phyloP scores from a whole-genome alignment of 2,329 filamentous ascomycete species.

The Penicillium sp. region DNA sequence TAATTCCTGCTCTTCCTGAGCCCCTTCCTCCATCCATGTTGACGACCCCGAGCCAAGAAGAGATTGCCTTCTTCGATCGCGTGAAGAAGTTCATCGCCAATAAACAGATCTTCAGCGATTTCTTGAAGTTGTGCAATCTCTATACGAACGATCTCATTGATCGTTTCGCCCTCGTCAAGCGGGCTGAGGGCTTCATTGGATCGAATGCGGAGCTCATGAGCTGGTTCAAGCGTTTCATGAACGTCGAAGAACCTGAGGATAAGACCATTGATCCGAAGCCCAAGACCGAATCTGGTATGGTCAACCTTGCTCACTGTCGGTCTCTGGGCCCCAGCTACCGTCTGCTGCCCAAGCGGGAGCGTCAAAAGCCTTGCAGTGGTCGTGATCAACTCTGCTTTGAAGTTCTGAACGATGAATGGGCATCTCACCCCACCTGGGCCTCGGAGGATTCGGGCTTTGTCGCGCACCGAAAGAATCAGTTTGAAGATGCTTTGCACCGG shows the following conservation, averaged over 20 bases:
- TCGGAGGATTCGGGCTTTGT: constrained; percentile 98
- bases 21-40: constrained; percentile 72
- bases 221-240: constrained; percentile 81
- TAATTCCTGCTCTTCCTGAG: constrained; percentile 82
- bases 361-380: constrained; percentile 85
- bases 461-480: constrained; percentile 92
- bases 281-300: constrained; percentile 64
- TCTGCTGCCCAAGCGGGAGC: constrained; percentile 81
- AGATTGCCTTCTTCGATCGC: constrained; percentile 89
- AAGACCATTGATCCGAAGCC: constrained; percentile 73
- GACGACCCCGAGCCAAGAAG: constrained; percentile 70
- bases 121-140: constrained; percentile 92
- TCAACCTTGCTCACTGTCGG: constrained; percentile 92
- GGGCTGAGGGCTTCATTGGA: constrained; percentile 79
- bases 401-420: constrained; percentile 96
- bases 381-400: constrained; percentile 90
- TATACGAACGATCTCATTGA: constrained; percentile 92
- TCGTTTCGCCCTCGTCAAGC: constrained; percentile 71
- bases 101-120: constrained; percentile 87
- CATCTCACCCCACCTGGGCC: constrained; percentile 96
- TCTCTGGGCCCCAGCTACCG: constrained; percentile 95
- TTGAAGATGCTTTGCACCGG: constrained; percentile 86
- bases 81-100: constrained; percentile 96
- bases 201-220: constrained; percentile 81
- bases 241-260: constrained; percentile 65